phyloP scores from a whole-genome alignment of 2,329 filamentous ascomycete species.

The Tolypocladium capitatum region DNA sequence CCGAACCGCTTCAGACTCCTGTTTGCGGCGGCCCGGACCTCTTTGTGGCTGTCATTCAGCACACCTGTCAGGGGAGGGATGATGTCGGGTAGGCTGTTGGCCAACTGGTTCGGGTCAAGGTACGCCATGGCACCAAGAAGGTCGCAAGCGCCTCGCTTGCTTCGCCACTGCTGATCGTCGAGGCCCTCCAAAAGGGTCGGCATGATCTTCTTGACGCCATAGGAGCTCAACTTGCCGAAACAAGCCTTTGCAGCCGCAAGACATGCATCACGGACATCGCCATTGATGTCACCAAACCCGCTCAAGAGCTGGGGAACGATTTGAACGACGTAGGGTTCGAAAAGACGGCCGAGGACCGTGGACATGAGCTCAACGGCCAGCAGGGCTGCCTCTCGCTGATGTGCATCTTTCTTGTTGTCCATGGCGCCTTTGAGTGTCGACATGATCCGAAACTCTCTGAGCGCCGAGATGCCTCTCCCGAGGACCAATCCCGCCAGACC shows the following conservation, averaged over 20 bases:
- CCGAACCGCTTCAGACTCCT: slow-evolving; percentile 94
- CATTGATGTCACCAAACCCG: slow-evolving; percentile 78
- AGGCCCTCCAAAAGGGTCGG: slow-evolving; percentile 84
- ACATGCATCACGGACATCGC: slow-evolving; percentile 85
- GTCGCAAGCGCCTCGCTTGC: slow-evolving; percentile 96
- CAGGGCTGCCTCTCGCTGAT: slow-evolving; percentile 78
- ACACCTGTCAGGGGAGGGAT: slow-evolving; percentile 91
- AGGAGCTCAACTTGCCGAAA: slow-evolving; percentile 87
- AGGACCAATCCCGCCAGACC: slow-evolving; percentile 81
- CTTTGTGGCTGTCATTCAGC: slow-evolving; percentile 95
- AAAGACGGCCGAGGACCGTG: slow-evolving; percentile 70
- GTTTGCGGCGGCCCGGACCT: slow-evolving; percentile 84
- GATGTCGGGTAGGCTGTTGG: slow-evolving; percentile 84
- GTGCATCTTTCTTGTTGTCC: slow-evolving; percentile 91
- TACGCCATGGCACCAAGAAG: slow-evolving; percentile 97
- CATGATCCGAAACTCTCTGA: slow-evolving; percentile 79
- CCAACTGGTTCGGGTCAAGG: slow-evolving; percentile 87
- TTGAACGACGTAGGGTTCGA: slow-evolving; percentile 94
- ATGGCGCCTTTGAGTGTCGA: slow-evolving; percentile 64
- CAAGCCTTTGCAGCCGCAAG: slow-evolving; percentile 88
- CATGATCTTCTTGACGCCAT: slow-evolving; percentile 86
- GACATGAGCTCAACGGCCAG: slow-evolving; percentile 86
- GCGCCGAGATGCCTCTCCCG: slow-evolving; percentile 69
- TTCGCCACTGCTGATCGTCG: slow-evolving; percentile 93
- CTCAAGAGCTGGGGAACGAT: slow-evolving; percentile 81